Conservation (phyloP, 352 stramenopile genomes). For the Phytophthora hibernalis region DNA sequence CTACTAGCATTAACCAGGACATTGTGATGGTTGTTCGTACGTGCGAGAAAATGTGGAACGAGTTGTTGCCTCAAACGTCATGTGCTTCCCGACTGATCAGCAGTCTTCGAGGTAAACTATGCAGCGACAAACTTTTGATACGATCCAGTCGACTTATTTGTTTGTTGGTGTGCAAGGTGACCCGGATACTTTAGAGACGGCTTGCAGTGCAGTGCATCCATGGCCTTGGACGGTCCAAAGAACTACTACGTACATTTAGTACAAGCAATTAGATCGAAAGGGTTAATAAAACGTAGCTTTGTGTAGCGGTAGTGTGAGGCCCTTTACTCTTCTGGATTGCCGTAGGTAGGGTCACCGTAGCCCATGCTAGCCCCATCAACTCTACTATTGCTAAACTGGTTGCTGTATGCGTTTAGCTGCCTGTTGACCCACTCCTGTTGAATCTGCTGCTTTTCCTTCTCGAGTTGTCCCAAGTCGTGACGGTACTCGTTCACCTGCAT, state of each 20-base stretch:
- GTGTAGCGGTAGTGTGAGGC: background rate
- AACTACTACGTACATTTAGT: too few species aligned
- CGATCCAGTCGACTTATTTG: background rate
- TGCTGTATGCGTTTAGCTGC: conserved; percentile 44
- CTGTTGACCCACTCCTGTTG: conserved; percentile 67
- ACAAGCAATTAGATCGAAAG: conserved; percentile 1
- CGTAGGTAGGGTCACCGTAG: conserved; percentile 21
- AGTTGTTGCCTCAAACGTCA: conserved; percentile 27
- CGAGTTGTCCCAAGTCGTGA: conserved; percentile 64
- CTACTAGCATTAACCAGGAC: conserved; percentile 22
- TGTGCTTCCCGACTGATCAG: conserved; percentile 7
- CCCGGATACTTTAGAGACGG: background rate
- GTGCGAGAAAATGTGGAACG: conserved; percentile 24
- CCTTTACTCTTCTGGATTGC: conserved; percentile 27
- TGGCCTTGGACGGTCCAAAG: conserved; percentile 12
- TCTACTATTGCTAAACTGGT: conserved; percentile 29
- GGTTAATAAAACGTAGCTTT: conserved; percentile 3
- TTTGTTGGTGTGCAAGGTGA: background rate
- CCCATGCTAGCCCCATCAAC: background rate
- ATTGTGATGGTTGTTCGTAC: conserved; percentile 14
- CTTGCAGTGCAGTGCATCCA: conserved; percentile 21
- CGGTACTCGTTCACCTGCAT: conserved; percentile 89
- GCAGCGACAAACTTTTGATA: background rate
- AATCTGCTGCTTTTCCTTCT: conserved; percentile 67
- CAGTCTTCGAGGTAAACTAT: conserved; percentile 27